phyloP scores from a whole-genome alignment of 2,329 filamentous ascomycete species.

The Phaeosphaeria sp. region DNA sequence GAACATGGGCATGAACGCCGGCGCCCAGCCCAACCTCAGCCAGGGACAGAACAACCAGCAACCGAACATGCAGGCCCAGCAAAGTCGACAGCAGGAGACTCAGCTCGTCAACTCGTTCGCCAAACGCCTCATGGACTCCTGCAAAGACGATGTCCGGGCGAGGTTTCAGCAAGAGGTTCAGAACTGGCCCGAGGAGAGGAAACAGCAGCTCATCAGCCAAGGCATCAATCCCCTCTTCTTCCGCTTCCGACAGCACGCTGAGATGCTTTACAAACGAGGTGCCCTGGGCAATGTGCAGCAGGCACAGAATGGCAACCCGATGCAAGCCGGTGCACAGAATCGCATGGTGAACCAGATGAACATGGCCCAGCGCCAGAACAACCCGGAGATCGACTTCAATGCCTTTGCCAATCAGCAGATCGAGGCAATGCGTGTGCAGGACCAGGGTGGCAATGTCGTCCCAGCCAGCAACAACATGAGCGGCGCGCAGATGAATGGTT shows the following conservation, averaged over 20 bases:
- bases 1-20: constrained; percentile 41
- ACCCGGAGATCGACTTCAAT: constrained; percentile 56
- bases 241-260: constrained; percentile 59
- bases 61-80: constrained; percentile 37
- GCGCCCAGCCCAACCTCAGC: constrained; percentile 28
- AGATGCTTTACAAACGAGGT: constrained; percentile 37
- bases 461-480: constrained; percentile 66
- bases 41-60: constrained; percentile 41
- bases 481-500: constrained; percentile 47
- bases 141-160: constrained; percentile 58
- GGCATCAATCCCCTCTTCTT: constrained; percentile 59
- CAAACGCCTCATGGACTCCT: constrained; percentile 55
- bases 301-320: constrained; percentile 30
- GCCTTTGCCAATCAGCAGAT: constrained; percentile 67
- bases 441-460: constrained; percentile 68
- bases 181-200: constrained; percentile 55
- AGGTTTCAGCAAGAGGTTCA: constrained; percentile 50
- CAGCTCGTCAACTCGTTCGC: constrained; percentile 54
- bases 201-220: constrained; percentile 53
- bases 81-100: constrained; percentile 31
- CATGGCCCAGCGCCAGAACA: constrained; percentile 36
- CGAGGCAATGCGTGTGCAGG: constrained; percentile 66
- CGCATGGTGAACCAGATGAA: constrained; percentile 37
- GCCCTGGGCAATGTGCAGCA: constrained; percentile 18
- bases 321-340: constrained; percentile 42